Evolutionary conservation across 306 rosid genomes (phyloP), one percentile per base, ranked within the genome.

Genomic region (Prunus mume): DNA sequence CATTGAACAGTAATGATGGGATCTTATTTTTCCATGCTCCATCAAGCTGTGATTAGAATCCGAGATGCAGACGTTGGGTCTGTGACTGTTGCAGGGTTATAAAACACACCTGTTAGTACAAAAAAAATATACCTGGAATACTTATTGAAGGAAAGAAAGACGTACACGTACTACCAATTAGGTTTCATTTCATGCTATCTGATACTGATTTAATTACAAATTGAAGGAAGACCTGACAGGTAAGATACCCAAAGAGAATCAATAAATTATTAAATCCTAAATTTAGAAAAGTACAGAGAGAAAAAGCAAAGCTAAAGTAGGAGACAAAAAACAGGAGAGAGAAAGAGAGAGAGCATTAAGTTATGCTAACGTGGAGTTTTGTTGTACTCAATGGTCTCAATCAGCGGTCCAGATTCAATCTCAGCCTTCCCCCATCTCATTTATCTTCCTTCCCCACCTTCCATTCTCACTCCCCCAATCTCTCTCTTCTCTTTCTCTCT

Each of bases 321-420:
- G 32, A 66, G 20, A 22, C 11, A 68, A n/a, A 12, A 43, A 71
- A 14, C 13, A 75, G 0, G 5, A 34, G n/a, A 17, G 28, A 34
- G 14, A 51, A 9, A 22, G 10, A 25, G 58, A 74, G 10, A 9
- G 60, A 32, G 50, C 47, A 52, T 60, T 30, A 54, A 45, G 70
- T 20, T 25, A 24, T 11, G 38, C 22, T 41, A 54, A 79, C 84
- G 84, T 80, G 84, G 80, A 75, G 79, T 54, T 7, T 57, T 80
- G 34, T 68, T 66, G 45, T 32, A 61, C 72, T 34, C 19, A 75
- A 25, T 82, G 80, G 45, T 68, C 79, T 51, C 84, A 84, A 83
- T 73, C 85, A 86, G 89, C 86, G 98, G 97, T 69, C 80, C 60
- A 81, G 95, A 88, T 93, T 85, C 57, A 22, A 12, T 75, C 78